Conservation (phyloP, 768 basidiomycete species). For the Sporobolomyces phaffii region DNA sequence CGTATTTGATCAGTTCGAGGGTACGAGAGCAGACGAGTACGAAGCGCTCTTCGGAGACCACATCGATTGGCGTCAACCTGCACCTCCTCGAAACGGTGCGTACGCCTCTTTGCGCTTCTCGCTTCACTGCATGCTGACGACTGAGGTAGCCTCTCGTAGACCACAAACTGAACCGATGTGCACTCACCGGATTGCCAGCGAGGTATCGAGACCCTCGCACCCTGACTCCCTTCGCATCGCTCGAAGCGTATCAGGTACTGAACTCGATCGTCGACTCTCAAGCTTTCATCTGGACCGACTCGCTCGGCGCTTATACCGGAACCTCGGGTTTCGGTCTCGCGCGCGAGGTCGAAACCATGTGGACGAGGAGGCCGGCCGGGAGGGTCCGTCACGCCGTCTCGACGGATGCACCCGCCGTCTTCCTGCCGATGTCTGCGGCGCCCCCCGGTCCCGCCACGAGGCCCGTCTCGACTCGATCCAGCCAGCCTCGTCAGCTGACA, state of each 20-base stretch:
- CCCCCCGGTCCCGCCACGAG: background rate
- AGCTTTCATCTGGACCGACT: constrained; percentile 60
- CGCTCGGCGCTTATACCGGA: constrained; percentile 33
- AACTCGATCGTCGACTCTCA: constrained; percentile 57
- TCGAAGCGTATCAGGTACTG: constrained; percentile 61
- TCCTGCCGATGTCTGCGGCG: background rate
- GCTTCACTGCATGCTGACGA: background rate
- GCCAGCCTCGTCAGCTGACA: background rate
- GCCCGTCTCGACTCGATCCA: background rate
- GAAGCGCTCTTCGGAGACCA: constrained; percentile 76
- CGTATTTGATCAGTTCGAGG: constrained; percentile 28
- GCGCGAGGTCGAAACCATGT: constrained; percentile 14
- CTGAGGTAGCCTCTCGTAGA: constrained; percentile 55
- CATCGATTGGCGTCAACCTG: constrained; percentile 54
- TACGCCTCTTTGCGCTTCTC: background rate
- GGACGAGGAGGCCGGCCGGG: background rate
- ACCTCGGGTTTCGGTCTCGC: constrained; percentile 17
- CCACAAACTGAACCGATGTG: constrained; percentile 62
- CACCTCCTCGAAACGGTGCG: constrained; percentile 33
- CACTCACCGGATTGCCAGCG: constrained; percentile 70
- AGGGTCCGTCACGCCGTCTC: background rate
- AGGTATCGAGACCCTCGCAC: constrained; percentile 74
- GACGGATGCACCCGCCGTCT: background rate
- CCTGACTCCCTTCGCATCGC: constrained; percentile 69
- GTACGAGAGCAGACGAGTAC: constrained; percentile 66